A percentile compares a stretch with the other conserved stretches of the same genome.
phyloP scores from a whole-genome alignment of 495 filamentous ascomycete genomes.

The Neurospora tetraspora region DNA sequence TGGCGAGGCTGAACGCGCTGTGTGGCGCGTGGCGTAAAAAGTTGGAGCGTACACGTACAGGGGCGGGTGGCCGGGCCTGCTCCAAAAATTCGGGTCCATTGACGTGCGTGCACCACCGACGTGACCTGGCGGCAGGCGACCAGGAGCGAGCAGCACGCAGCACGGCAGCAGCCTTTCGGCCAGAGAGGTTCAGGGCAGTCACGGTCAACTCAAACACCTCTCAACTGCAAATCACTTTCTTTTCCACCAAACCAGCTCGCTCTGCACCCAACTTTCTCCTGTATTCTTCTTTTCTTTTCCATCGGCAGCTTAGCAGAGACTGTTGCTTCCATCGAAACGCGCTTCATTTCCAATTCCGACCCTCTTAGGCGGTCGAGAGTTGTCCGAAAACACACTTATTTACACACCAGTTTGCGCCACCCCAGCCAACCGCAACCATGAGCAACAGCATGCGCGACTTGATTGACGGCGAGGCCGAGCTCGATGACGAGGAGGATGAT shows the following conservation, averaged over 20 bases:
- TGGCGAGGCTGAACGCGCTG: conserved; percentile 12
- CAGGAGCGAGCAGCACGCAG: neutral
- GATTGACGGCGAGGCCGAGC: conserved; percentile 72
- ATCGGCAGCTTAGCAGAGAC: neutral
- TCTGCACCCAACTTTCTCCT: neutral
- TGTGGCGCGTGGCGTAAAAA: conserved; percentile 3
- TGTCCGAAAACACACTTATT: neutral
- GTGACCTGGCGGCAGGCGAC: neutral
- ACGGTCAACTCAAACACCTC: neutral
- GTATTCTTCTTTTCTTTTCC: neutral
- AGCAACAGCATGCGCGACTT: conserved; percentile 57
- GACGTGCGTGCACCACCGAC: neutral
- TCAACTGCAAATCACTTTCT: neutral
- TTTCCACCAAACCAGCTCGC: neutral
- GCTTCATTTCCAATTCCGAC: neutral
- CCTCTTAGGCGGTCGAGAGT: neutral
- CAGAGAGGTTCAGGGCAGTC: neutral
- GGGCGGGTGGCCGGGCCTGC: neutral
- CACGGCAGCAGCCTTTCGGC: neutral
- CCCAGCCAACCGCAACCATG: conserved; percentile 38
- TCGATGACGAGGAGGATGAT: conserved; percentile 87
- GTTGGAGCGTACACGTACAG: neutral
- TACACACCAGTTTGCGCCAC: neutral
- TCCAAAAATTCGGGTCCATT: conserved; percentile 13
- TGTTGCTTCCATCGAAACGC: neutral